phyloP scores from a whole-genome alignment of 352 stramenopile genomes.

The Phytopythium delawarense region DNA sequence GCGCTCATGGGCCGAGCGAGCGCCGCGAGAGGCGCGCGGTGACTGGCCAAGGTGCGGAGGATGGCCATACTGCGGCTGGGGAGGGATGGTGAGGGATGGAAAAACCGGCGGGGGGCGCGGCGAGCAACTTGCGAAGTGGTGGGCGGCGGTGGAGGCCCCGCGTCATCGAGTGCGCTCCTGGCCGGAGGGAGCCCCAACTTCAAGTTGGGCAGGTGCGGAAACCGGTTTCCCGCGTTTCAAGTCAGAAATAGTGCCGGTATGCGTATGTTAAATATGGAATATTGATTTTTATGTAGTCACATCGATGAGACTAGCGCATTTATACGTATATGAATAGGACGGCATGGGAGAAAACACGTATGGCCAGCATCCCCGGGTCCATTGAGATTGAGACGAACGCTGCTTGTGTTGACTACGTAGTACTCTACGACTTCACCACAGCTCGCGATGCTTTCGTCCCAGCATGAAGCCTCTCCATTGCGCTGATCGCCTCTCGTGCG shows the following conservation, averaged over 20 bases:
- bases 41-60: neutral
- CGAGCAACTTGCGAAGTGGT: constrained; percentile 13
- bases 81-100: neutral
- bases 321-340: neutral
- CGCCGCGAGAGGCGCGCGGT: constrained; percentile 5
- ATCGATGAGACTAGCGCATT: neutral
- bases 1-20: constrained; percentile 10
- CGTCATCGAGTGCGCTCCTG: constrained; percentile 5
- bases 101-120: neutral
- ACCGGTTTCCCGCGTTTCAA: neutral
- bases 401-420: too few relatives aligned
- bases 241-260: neutral
- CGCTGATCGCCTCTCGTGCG: too few relatives aligned
- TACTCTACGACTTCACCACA: too few relatives aligned
- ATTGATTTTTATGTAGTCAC: neutral
- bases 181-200: constrained; percentile 11
- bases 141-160: neutral
- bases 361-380: too few relatives aligned
- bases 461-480: too few relatives aligned
- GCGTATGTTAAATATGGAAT: neutral
- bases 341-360: neutral
- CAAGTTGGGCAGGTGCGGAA: constrained; percentile 16
- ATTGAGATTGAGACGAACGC: too few relatives aligned
- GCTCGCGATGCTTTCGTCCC: too few relatives aligned
- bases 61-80: neutral